Conservation (phyloP, 164 flowering plant genomes). For the Chimonanthus salicifolius region DNA sequence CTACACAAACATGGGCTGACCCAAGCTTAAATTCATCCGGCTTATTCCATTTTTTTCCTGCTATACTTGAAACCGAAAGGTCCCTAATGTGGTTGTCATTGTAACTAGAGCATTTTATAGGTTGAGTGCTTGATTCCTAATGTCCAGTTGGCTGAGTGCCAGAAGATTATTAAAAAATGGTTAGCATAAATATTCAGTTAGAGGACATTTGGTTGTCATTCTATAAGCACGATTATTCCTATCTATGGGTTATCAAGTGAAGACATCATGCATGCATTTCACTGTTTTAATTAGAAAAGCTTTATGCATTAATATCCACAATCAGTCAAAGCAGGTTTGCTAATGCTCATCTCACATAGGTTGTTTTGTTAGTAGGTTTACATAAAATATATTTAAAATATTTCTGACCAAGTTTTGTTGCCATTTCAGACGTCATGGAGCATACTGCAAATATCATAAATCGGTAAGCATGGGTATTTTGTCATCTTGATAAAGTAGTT, state of each 20-base stretch:
- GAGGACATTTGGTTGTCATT: background rate
- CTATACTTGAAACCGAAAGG: too few species aligned
- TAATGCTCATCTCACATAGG: background rate
- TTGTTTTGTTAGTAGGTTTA: background rate
- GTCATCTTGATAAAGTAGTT: background rate
- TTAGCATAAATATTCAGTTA: too few species aligned
- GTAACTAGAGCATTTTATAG: too few species aligned
- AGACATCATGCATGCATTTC: background rate
- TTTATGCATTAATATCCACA: background rate
- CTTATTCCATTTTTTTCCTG: too few species aligned
- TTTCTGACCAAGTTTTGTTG: conserved; percentile 9
- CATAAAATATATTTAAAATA: background rate
- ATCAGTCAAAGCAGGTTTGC: background rate
- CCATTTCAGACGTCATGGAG: conserved; percentile 59
- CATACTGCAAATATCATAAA: conserved; percentile 64
- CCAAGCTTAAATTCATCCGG: too few species aligned
- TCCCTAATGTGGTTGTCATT: too few species aligned
- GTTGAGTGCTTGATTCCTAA: too few species aligned
- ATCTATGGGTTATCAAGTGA: too few species aligned
- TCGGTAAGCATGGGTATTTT: conserved; percentile 36
- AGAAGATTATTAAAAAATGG: too few species aligned
- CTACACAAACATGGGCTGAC: too few species aligned
- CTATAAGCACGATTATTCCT: background rate
- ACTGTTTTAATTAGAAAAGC: background rate
- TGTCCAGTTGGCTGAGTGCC: too few species aligned